Base-by-base conservation (phyloP, 768 basidiomycete genomes). In the Mycena indigotica region DNA sequence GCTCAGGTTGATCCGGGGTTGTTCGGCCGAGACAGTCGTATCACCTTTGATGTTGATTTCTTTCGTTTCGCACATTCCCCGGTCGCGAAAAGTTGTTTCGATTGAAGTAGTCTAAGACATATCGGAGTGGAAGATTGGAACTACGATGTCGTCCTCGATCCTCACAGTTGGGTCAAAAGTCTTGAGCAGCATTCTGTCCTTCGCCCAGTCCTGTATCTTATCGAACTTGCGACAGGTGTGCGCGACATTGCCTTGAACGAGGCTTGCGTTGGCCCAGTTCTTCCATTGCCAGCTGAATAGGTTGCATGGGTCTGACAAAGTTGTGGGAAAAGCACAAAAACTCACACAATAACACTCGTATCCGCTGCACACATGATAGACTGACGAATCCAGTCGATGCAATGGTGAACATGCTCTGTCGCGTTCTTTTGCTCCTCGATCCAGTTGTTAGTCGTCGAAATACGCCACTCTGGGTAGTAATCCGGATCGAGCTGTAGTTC, bases 221-320 rank as follows among this genome's bases (percentile, higher is more conserved):
- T 65, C 68, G 52, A 66, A 72, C 30, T 67, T 64, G 24, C 67
- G 60, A 53, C 70, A 72, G 2, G 65, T 67, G 52, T 72, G 70
- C 2, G 64, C 63, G 23, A 67, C 56, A 44, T 70, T 60, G 0
- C 61, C 58, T 52, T 64, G 60, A 19, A 63, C 53, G n/a, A 62
- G 44, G 17, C 60, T 66, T 35, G 58, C 44, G 26, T 70, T 59
- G 6, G 51, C 46, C 8, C 50, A 25, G 21, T 67, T 53, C 5
- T 69, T 56, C 71, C 70, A 72, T 57, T 67, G 65, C 70, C 69
- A 70, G 2, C 54, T 60, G 45, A 35, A 35, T n/a, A 13, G 19
- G 46, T 10, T 82, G 84, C 80, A 83, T 45, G 13, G 35, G 13
- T 49, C 30, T 49, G 29, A 17, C 5, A 45, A 46, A 26, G 28